Evolutionary conservation across 345 rosid genomes (phyloP).

Genomic region (Sisymbrium altissimum): DNA sequence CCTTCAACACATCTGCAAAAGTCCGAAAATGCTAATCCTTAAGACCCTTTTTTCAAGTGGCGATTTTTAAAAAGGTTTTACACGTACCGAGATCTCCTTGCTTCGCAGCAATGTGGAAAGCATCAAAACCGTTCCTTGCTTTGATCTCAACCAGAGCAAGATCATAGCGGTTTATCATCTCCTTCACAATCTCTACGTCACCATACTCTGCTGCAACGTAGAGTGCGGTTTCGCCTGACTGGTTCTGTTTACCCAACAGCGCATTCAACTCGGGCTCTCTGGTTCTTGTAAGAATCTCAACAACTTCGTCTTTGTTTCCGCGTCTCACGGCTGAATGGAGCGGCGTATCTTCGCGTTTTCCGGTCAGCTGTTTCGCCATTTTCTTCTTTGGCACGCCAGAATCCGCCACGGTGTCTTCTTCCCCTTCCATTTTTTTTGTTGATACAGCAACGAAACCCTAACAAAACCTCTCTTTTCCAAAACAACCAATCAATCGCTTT

Average conservation of each 20-base stretch:
- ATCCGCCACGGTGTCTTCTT: constrained; percentile 1
- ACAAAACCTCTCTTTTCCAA: neutral
- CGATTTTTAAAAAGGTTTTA: neutral
- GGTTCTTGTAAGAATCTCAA: constrained; percentile 44
- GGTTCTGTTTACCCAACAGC: constrained; percentile 70
- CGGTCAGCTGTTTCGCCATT: constrained; percentile 85
- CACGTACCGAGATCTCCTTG: constrained; percentile 79
- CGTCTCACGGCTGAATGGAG: constrained; percentile 81
- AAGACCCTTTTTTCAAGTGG: neutral
- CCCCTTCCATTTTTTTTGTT: constrained; percentile 17
- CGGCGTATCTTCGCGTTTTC: constrained; percentile 72
- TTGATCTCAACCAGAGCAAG: constrained; percentile 73
- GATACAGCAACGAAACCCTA: neutral
- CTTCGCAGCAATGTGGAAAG: constrained; percentile 94
- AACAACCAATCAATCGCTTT: neutral
- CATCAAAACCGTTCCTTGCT: constrained; percentile 93
- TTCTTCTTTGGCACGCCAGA: constrained; percentile 44
- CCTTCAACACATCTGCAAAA: constrained; percentile 56
- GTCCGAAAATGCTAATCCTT: neutral
- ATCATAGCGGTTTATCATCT: constrained; percentile 76
- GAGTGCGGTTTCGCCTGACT: constrained; percentile 89
- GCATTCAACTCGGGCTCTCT: constrained; percentile 47
- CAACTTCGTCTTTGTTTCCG: constrained; percentile 49
- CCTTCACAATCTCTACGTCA: constrained; percentile 63
- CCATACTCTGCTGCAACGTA: constrained; percentile 91